A percentile compares a stretch with the other conserved stretches of the same genome.
These are phyloP conservation scores for Avena atlantica DNA, from an alignment of 176 grass and related monocot genomes.

Conservation along the genomic window DNA sequence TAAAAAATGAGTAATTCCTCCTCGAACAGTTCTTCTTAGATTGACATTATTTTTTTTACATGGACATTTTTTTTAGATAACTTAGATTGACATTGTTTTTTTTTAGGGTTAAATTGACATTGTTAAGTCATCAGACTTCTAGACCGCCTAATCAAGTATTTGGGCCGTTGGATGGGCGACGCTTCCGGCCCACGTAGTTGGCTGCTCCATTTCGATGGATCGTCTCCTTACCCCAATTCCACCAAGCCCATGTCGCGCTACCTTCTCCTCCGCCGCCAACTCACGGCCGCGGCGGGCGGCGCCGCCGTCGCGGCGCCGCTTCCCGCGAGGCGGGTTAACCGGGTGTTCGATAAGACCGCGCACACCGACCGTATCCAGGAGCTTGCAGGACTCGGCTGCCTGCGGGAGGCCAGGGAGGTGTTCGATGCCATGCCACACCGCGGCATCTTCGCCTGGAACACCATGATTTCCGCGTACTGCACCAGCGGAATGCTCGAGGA, in stretches of 20 bases:
- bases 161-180: too few species aligned
- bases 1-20: too few species aligned
- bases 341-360: background rate
- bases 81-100: too few species aligned
- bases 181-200: too few species aligned
- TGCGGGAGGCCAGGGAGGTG: conserved; percentile 52
- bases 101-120: too few species aligned
- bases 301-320: background rate
- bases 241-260: conserved; percentile 20
- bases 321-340: background rate
- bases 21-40: too few species aligned
- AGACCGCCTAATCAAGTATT: too few species aligned
- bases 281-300: conserved; percentile 7
- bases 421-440: conserved; percentile 55
- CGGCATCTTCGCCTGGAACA: conserved; percentile 61
- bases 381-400: conserved; percentile 42
- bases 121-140: too few species aligned
- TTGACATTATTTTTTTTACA: too few species aligned
- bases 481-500: conserved; percentile 46
- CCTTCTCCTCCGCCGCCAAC: conserved; percentile 38
- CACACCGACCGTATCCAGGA: conserved; percentile 50
- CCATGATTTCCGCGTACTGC: conserved; percentile 57
- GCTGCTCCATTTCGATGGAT: too few species aligned
- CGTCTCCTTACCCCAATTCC: conserved; percentile 3
- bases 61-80: too few species aligned